Evolutionary conservation across 2,329 filamentous ascomycete genomes (phyloP).

Genomic region (Botrytis paeoniae): DNA sequence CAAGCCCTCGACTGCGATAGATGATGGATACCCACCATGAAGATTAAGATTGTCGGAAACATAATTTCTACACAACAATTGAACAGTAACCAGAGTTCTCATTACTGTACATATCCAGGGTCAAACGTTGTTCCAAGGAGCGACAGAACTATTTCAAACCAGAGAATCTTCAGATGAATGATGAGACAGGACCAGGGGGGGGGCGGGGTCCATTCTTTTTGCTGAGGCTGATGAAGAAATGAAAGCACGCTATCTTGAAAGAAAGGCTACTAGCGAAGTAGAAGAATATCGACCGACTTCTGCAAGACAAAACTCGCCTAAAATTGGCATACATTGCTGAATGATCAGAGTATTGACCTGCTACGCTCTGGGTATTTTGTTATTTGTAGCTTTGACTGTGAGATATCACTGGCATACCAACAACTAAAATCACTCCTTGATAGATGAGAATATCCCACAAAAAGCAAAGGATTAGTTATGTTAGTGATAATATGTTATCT

Average conservation of each 20-base stretch:
- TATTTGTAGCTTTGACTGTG: not conserved
- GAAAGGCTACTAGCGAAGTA: not conserved
- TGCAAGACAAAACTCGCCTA: not conserved
- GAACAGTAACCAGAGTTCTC: not conserved
- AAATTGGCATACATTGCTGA: not conserved
- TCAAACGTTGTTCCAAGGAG: not conserved
- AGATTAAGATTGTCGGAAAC: not conserved
- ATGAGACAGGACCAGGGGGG: not conserved
- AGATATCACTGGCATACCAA: not conserved
- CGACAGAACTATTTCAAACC: not conserved
- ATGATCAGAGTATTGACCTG: not conserved
- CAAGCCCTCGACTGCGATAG: not conserved
- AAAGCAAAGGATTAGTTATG: not conserved
- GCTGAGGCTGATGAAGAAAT: not conserved
- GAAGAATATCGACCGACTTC: not conserved
- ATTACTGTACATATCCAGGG: not conserved
- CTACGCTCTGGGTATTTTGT: not conserved
- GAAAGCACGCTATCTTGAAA: not conserved
- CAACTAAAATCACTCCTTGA: not conserved
- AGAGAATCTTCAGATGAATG: not conserved
- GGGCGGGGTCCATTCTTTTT: not conserved
- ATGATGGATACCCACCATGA: not conserved
- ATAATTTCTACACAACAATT: not conserved
- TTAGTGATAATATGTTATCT: not conserved
- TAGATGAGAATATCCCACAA: not conserved